Base-by-base conservation (phyloP, 2,329 filamentous ascomycete genomes). In the Teratosphaeria epicoccoides region DNA sequence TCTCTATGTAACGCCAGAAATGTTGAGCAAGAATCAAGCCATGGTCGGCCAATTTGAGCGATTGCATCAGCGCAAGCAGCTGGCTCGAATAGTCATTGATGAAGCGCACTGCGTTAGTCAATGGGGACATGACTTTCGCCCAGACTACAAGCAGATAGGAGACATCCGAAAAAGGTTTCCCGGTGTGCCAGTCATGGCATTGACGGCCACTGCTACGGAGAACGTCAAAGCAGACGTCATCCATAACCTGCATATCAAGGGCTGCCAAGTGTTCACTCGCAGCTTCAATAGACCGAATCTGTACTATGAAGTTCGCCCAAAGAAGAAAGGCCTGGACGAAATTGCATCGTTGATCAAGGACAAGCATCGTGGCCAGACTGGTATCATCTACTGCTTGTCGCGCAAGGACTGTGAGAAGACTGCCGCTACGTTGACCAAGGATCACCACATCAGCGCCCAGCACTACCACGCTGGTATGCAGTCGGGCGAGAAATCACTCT, bases 21-120 rank as follows among this genome's bases (percentile, higher is more conserved):
- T 97, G 91, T 77, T 98, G 48, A 88, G 77, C 71, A 91, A 90
- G 66, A 98, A 84, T 65, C 68, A 76, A 43, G 72, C 73, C 2
- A 86, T 97, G 67, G 73, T 82, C 52, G 77, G 75, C 49, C 79
- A 76, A 2, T 76, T 98, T 56, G 71, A 80, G 49, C 75, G 73
- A 2, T 74, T 98, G n/a, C 79, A 95, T 66, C 69, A 70, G 12
- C 81, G 81, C 48, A 74, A 77, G 3, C 87, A 84, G 61, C 80
- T 98, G 49, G 91, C 94, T 14, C 82, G 93, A 24, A 81, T 98
- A 47, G 93, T 98, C 49, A 95, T 98, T 56, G 93, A 98, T 60
- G 94, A 98, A 71, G 93, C 93, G n/a, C 93, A 98, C 68, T 98
- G 93, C 68, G 91, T 98, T 24, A 97, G 93, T 68, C 90, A 98